Conservation (phyloP, 768 basidiomycete genomes). For the Melanogaster broomeanus region DNA sequence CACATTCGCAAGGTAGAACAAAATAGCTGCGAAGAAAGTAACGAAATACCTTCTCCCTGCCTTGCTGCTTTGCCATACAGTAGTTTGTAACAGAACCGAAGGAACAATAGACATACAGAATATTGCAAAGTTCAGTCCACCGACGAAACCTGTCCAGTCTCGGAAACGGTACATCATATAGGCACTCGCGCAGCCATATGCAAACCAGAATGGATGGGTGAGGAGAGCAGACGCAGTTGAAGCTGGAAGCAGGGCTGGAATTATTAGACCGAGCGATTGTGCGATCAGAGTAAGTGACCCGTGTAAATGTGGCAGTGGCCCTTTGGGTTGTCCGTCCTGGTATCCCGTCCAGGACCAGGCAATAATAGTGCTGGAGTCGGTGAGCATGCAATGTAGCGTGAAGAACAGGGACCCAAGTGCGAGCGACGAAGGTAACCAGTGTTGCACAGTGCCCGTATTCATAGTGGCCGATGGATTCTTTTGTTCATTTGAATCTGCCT, state of each 20-base stretch:
- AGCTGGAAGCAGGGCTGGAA: slow-evolving; percentile 37
- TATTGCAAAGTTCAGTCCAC: slow-evolving; percentile 60
- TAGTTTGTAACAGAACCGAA: slow-evolving; percentile 48
- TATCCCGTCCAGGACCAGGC: slow-evolving; percentile 94
- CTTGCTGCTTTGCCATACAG: slow-evolving; percentile 34
- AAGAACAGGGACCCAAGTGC: slow-evolving; percentile 72
- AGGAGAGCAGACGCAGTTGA: slow-evolving; percentile 28
- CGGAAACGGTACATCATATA: slow-evolving; percentile 58
- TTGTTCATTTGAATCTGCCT: background rate
- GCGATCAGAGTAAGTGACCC: slow-evolving; percentile 67
- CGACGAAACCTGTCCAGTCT: slow-evolving; percentile 71
- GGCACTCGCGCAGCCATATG: slow-evolving; percentile 51
- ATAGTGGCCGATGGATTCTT: background rate
- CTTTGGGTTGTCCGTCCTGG: slow-evolving; percentile 54
- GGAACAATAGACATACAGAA: slow-evolving; percentile 71
- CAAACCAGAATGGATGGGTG: slow-evolving; percentile 53
- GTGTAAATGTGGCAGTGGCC: slow-evolving; percentile 73
- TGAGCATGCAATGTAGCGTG: slow-evolving; percentile 68
- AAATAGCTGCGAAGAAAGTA: slow-evolving; percentile 59
- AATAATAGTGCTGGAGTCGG: slow-evolving; percentile 76
- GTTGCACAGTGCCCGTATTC: slow-evolving; percentile 10
- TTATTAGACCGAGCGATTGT: slow-evolving; percentile 56
- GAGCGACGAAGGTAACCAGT: slow-evolving; percentile 46
- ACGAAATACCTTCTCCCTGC: slow-evolving; percentile 53
- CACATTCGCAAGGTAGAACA: slow-evolving; percentile 68